Evolutionary conservation across 805 yeast species (phyloP).

Genomic region (Saccharomycopsis lassenensis): DNA sequence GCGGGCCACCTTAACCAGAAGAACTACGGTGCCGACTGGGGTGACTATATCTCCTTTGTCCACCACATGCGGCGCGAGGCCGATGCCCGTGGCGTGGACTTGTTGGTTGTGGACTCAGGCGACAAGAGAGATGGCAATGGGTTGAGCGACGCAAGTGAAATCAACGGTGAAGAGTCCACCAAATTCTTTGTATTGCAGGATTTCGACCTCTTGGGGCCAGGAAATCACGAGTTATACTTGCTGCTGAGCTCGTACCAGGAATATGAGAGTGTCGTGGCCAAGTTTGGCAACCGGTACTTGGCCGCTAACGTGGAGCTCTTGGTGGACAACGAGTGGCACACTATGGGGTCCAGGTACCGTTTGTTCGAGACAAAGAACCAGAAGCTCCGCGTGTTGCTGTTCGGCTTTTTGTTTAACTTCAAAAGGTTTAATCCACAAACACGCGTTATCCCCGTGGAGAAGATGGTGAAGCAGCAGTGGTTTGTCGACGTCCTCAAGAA

Average conservation of each 20-base stretch:
- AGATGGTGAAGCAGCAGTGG: slow-evolving; percentile 52
- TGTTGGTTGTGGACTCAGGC: slow-evolving; percentile 76
- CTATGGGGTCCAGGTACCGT: slow-evolving; percentile 57
- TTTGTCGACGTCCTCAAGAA: slow-evolving; percentile 34
- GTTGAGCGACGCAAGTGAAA: slow-evolving; percentile 61
- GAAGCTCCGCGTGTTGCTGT: slow-evolving; percentile 43
- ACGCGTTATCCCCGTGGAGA: slow-evolving; percentile 50
- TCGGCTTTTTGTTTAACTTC: slow-evolving; percentile 78
- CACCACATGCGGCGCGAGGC: slow-evolving; percentile 38
- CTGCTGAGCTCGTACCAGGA: slow-evolving; percentile 58
- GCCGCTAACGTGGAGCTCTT: slow-evolving; percentile 54
- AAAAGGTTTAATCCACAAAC: slow-evolving; percentile 46
- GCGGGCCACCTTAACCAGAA: slow-evolving; percentile 79
- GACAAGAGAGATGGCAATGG: slow-evolving; percentile 96
- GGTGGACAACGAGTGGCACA: slow-evolving; percentile 28
- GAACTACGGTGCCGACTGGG: slow-evolving; percentile 82
- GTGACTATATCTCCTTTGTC: slow-evolving; percentile 70
- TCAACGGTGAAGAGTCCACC: slow-evolving; percentile 58
- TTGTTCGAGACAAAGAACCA: slow-evolving; percentile 54
- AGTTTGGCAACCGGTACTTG: slow-evolving; percentile 54
- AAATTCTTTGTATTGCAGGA: slow-evolving; percentile 52
- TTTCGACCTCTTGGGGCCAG: slow-evolving; percentile 73
- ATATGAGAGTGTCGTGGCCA: slow-evolving; percentile 42
- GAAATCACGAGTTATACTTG: slow-evolving; percentile 83
- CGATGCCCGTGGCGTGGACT: slow-evolving; percentile 38